Evolutionary conservation across 495 filamentous ascomycete species (phyloP).

Genomic region (Polyplosphaeria fusca): DNA sequence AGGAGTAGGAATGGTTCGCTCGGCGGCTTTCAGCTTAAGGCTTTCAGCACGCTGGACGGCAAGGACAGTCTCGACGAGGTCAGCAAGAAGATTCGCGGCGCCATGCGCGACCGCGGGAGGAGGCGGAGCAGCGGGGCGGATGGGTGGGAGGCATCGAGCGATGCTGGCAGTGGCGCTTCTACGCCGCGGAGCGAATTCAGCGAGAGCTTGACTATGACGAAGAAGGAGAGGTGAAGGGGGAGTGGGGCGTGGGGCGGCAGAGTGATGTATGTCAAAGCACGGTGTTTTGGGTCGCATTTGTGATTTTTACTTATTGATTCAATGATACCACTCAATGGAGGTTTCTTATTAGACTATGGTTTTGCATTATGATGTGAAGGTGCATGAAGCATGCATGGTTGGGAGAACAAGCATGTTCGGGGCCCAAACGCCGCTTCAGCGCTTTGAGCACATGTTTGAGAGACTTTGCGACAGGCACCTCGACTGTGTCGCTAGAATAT

Average conservation of each 20-base stretch:
- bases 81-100: conserved; percentile 76
- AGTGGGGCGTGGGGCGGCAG: background rate
- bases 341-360: background rate
- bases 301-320: background rate
- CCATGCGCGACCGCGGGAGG: conserved; percentile 81
- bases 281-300: background rate
- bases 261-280: background rate
- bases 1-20: conserved; percentile 66
- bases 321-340: background rate
- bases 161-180: background rate
- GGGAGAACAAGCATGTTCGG: no score
- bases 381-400: no score
- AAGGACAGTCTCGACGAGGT: conserved; percentile 78
- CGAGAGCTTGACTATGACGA: conserved; percentile 9
- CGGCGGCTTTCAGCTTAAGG: conserved; percentile 65
- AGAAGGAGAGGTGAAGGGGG: conserved; percentile 12
- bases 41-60: conserved; percentile 68
- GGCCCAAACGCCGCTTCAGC: no score
- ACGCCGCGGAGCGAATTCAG: conserved; percentile 20
- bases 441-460: no score
- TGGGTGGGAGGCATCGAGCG: conserved; percentile 41
- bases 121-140: conserved; percentile 64
- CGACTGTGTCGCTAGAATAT: no score
- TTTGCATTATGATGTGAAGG: no score
- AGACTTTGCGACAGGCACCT: no score